Evolutionary conservation across 192 early-diverging fungal genomes (phyloP).

Genomic region (Geranomyces variabilis): DNA sequence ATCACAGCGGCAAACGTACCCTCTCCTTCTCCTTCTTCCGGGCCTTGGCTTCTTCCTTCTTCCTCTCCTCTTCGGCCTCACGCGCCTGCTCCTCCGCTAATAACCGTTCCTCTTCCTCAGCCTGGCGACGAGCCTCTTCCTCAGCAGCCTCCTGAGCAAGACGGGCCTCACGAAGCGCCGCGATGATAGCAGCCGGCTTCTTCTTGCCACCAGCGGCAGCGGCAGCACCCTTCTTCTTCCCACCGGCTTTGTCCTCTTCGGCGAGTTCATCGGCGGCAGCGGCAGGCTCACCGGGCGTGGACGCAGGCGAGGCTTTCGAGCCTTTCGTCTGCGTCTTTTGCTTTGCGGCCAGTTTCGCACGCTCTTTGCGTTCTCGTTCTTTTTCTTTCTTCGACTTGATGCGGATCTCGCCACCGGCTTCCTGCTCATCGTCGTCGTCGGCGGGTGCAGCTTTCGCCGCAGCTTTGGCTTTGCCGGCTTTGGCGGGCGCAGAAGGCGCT

Average conservation of each 20-base stretch:
- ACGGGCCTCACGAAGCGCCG: slow-evolving; percentile 32
- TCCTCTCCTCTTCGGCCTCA: slow-evolving; percentile 61
- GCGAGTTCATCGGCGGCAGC: slow-evolving; percentile 46
- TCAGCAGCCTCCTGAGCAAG: slow-evolving; percentile 58
- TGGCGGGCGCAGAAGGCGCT: slow-evolving; percentile 15
- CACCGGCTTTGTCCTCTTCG: slow-evolving; percentile 52
- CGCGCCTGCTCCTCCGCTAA: slow-evolving; percentile 71
- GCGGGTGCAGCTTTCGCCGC: slow-evolving; percentile 26
- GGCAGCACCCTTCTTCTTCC: slow-evolving; percentile 62
- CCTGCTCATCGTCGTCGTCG: slow-evolving; percentile 43
- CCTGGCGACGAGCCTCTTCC: slow-evolving; percentile 67
- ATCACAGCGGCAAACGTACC: slow-evolving; percentile 28
- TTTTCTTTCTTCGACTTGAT: slow-evolving; percentile 88
- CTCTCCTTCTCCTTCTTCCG: slow-evolving; percentile 83
- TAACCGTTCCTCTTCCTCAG: slow-evolving; percentile 42
- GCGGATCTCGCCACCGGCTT: slow-evolving; percentile 46
- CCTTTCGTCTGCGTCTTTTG: slow-evolving; percentile 54
- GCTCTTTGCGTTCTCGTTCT: slow-evolving; percentile 81
- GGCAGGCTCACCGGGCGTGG: slow-evolving; percentile 10
- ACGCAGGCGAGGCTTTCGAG: neutral
- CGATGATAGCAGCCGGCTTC: slow-evolving; percentile 55
- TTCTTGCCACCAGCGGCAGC: slow-evolving; percentile 58
- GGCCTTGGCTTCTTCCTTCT: slow-evolving; percentile 75
- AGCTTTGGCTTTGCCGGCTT: slow-evolving; percentile 29
- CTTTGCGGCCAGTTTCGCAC: slow-evolving; percentile 71